Evolutionary conservation across 106 monocot genomes (phyloP).

Genomic region (Posidonia australis): DNA sequence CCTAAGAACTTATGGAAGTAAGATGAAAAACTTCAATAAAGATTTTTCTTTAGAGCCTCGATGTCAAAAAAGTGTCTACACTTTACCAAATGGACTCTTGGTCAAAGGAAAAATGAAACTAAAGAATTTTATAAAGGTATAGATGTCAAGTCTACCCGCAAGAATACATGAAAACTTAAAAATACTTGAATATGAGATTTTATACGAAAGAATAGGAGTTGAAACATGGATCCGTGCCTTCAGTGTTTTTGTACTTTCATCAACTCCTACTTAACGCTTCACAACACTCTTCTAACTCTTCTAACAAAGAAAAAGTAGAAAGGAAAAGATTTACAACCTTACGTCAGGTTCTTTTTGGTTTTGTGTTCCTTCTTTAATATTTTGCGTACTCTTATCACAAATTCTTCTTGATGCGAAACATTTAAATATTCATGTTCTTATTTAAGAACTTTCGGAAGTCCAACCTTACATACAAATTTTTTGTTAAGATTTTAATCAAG

Average conservation of each 20-base stretch:
- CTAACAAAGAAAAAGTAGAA: constrained; percentile 71
- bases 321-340: constrained; percentile 90
- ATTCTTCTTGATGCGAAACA: not conserved
- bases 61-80: constrained; percentile 49
- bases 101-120: constrained; percentile 72
- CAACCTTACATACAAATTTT: no score
- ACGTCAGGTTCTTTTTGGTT: constrained; percentile 42
- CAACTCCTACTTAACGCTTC: constrained; percentile 61
- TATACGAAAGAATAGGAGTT: constrained; percentile 65
- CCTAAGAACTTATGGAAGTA: constrained; percentile 52
- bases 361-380: not conserved
- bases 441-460: constrained; percentile 70
- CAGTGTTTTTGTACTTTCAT: constrained; percentile 57
- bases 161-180: constrained; percentile 55
- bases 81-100: constrained; percentile 36
- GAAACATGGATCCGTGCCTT: constrained; percentile 76
- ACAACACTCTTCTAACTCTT: constrained; percentile 85
- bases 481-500: no score
- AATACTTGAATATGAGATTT: constrained; percentile 76
- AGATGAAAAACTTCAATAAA: constrained; percentile 7
- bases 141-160: constrained; percentile 40
- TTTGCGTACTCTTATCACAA: not conserved
- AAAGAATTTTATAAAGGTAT: constrained; percentile 66
- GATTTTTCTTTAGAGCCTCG: constrained; percentile 39
- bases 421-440: constrained; percentile 5